Conservation (phyloP, 2,329 filamentous ascomycete species). For the Cladosporium colombiae region DNA sequence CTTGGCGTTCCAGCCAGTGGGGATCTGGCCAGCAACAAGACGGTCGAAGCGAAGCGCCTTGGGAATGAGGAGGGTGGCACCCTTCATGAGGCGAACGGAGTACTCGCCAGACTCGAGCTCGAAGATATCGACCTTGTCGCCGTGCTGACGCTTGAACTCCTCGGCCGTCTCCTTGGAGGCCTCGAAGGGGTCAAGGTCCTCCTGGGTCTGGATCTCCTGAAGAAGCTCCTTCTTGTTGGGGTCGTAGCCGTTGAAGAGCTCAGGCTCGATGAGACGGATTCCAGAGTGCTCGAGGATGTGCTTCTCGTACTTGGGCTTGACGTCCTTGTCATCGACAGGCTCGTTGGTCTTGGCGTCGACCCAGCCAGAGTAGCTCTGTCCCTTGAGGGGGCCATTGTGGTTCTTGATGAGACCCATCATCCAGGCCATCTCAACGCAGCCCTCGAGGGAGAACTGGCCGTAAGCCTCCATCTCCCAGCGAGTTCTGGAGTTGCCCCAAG, state of each 20-base stretch:
- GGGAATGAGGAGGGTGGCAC: constrained; percentile 89
- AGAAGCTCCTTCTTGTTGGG: constrained; percentile 98
- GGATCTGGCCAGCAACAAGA: constrained; percentile 93
- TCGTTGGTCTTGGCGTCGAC: constrained; percentile 92
- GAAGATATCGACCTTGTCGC: constrained; percentile 96
- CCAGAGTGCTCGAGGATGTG: constrained; percentile 93
- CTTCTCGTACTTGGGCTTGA: constrained; percentile 98
- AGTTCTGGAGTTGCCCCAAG: constrained; percentile 97
- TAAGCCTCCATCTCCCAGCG: constrained; percentile 99
- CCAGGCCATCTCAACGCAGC: constrained; percentile 99
- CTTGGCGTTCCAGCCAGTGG: constrained; percentile 95
- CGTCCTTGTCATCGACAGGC: constrained; percentile 95
- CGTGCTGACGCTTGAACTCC: constrained; percentile 96
- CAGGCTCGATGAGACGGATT: constrained; percentile 96
- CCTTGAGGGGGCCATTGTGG: constrained; percentile 94
- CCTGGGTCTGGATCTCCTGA: constrained; percentile 95
- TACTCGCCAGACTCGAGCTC: constrained; percentile 92
- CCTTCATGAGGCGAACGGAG: constrained; percentile 92
- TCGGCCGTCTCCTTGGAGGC: constrained; percentile 94
- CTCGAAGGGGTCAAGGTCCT: constrained; percentile 96
- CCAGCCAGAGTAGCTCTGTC: constrained; percentile 94
- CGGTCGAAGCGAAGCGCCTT: constrained; percentile 97
- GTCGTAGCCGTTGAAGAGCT: constrained; percentile 95
- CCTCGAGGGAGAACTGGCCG: constrained; percentile 94
- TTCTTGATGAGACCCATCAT: constrained; percentile 99